A percentile compares a stretch with the other conserved stretches of the same genome.
These are phyloP conservation scores for Backusella tarrabulga DNA, from an alignment of 192 early-diverging fungal genomes.

Conservation along the genomic window DNA sequence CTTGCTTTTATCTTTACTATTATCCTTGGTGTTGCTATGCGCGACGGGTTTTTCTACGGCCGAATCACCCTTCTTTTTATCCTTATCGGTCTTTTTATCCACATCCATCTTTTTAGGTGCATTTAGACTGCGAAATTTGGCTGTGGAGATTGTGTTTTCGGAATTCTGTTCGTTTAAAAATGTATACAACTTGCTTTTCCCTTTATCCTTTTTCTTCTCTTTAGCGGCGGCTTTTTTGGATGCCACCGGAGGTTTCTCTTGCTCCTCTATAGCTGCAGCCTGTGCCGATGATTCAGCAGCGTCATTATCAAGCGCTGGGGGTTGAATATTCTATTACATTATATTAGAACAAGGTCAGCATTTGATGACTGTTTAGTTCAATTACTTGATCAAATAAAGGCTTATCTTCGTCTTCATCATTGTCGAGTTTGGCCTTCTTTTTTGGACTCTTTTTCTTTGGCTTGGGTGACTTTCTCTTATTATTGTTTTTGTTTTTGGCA, in stretches of 20 bases:
- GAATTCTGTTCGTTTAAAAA: neutral
- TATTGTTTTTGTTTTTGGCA: neutral
- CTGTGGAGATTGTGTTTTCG: neutral
- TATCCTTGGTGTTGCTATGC: too few species aligned
- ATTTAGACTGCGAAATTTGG: neutral
- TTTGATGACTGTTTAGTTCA: neutral
- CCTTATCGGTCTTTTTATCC: neutral
- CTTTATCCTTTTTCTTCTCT: neutral
- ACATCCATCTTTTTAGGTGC: neutral
- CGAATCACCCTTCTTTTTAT: neutral
- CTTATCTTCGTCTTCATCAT: neutral
- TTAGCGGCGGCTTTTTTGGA: neutral
- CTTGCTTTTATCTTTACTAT: too few species aligned
- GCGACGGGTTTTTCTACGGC: neutral
- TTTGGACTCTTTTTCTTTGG: neutral
- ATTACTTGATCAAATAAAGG: neutral
- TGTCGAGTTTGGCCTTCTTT: neutral
- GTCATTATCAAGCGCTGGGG: neutral
- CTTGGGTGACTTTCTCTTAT: neutral
- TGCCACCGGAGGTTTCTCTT: neutral
- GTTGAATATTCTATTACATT: neutral
- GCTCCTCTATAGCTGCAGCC: neutral
- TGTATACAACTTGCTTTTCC: neutral
- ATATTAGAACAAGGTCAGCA: neutral
- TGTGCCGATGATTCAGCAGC: neutral